Evolutionary conservation across 2,329 filamentous ascomycete genomes (phyloP), one percentile per base, ranked within the genome.

Genomic region (Fragosphaeria purpurea): DNA sequence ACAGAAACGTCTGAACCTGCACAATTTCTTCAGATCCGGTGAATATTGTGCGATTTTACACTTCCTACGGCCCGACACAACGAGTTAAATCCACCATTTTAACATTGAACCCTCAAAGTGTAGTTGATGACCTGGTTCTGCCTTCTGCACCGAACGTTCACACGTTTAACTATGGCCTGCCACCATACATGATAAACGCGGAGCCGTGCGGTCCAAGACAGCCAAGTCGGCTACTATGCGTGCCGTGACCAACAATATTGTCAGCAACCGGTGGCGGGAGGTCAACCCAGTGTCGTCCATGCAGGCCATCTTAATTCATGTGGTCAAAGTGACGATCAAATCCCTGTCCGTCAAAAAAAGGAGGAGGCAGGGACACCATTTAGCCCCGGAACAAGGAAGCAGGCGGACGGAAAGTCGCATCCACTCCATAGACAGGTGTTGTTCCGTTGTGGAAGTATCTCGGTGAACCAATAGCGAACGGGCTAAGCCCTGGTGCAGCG

Each of bases 121-220:
- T 13, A 56, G 53, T 56, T 38, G 53, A 56, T 41, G 55, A 53
- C 35, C 53, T 56, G 1, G 55, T 53, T 4, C 44, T 56, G 4
- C 55, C 55, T 8, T 53, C 51, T 1, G 55, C 55, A 3, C 55
- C 55, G 32, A 56, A 56, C 48, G 55, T 51, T 32, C 55, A 56
- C 50, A 52, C 55, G 5, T 56, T 56, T 51, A 56, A 56, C 55
- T 56, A 56, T 53, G 55, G 9, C 47, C 49, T 1, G 55, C 55
- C 34, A 56, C 50, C 4, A 37, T 56, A 32, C 55, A 56, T 47
- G 55, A 53, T 44, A 52, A 53, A 8, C 55, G 55, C 41, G 31
- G 30, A 39, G 47, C 51, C 7, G 53, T 56, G 9, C 43, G 37
- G 32, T 37, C 13, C 40, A 46, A 50, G 11, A 30, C 30, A 0